A percentile compares a stretch with the other conserved stretches of the same genome.
Conservation (phyloP, 108 stramenopile genomes). For the Skeletonema potamos region DNA sequence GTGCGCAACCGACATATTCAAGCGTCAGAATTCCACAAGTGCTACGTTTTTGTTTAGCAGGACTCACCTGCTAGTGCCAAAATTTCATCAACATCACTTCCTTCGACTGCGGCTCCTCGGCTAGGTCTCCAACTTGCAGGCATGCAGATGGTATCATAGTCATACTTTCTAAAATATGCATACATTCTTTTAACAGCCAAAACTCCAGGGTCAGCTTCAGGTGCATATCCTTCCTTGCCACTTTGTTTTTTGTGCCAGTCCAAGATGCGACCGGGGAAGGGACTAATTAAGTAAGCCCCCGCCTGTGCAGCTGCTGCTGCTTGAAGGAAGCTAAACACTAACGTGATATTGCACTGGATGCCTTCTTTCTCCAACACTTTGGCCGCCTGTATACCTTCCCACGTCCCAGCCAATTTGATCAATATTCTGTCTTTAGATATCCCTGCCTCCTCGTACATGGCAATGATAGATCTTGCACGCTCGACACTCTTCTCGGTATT, state of each 20-base stretch:
- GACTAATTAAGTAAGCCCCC: constrained; percentile 92
- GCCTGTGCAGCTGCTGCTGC: constrained; percentile 96
- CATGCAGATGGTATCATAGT: constrained; percentile 96
- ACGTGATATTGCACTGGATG: constrained; percentile 95
- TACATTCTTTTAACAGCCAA: constrained; percentile 86
- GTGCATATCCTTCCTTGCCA: constrained; percentile 57
- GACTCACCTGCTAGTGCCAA: constrained; percentile 57
- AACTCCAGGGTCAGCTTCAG: constrained; percentile 93
- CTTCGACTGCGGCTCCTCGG: constrained; percentile 60
- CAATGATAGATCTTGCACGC: constrained; percentile 89
- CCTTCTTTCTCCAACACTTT: constrained; percentile 90
- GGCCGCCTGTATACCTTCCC: constrained; percentile 98
- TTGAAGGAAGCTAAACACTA: constrained; percentile 93
- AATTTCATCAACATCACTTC: constrained; percentile 80
- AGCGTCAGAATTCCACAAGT: neutral
- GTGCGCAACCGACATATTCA: neutral
- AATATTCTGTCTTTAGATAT: constrained; percentile 81
- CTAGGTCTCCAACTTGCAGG: constrained; percentile 94
- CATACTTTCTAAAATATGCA: constrained; percentile 84
- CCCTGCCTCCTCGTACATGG: constrained; percentile 89
- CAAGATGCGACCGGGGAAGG: constrained; percentile 96
- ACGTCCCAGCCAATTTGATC: constrained; percentile 98
- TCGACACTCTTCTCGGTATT: constrained; percentile 86
- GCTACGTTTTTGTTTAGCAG: neutral
- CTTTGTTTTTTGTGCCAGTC: constrained; percentile 92